Conservation (phyloP, 257 asterid genomes). For the Solanum bulbocastanum region DNA sequence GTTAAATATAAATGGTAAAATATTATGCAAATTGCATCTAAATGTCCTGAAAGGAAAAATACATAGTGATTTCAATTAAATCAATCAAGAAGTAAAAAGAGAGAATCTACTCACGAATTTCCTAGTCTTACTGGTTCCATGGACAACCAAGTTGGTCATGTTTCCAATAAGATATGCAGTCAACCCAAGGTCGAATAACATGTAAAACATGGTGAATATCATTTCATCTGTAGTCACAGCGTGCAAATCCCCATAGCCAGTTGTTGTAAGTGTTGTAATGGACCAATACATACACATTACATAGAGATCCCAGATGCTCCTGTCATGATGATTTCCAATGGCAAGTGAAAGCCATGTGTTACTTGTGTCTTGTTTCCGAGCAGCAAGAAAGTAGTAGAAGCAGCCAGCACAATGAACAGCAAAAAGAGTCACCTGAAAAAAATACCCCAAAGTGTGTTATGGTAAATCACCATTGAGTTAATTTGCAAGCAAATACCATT, state of each 20-base stretch:
- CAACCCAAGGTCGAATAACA: slow-evolving; percentile 63
- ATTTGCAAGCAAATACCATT: not conserved
- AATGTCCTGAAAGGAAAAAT: not conserved
- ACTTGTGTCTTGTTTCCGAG: slow-evolving; percentile 24
- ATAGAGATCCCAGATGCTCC: slow-evolving; percentile 28
- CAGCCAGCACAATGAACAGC: slow-evolving; percentile 63
- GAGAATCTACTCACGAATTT: slow-evolving; percentile 48
- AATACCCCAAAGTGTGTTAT: not conserved
- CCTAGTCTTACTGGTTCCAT: slow-evolving; percentile 62
- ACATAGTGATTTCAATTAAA: not conserved
- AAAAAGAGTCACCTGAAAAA: slow-evolving; percentile 57
- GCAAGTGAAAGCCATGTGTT: slow-evolving; percentile 43
- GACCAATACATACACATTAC: slow-evolving; percentile 60
- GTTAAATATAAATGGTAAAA: not conserved
- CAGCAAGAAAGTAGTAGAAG: slow-evolving; percentile 47
- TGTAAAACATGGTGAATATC: slow-evolving; percentile 44
- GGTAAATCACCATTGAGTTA: not conserved
- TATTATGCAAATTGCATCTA: not conserved
- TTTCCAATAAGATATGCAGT: slow-evolving; percentile 71
- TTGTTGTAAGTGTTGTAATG: slow-evolving; percentile 51
- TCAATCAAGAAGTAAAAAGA: not conserved
- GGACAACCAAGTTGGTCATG: slow-evolving; percentile 86
- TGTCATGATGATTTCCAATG: slow-evolving; percentile 8
- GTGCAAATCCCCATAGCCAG: slow-evolving; percentile 74
- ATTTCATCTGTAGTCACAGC: slow-evolving; percentile 50